These are phyloP conservation scores for Kluyveromyces dobzhanskii DNA, from an alignment of 805 yeast species.

Conservation along the genomic window DNA sequence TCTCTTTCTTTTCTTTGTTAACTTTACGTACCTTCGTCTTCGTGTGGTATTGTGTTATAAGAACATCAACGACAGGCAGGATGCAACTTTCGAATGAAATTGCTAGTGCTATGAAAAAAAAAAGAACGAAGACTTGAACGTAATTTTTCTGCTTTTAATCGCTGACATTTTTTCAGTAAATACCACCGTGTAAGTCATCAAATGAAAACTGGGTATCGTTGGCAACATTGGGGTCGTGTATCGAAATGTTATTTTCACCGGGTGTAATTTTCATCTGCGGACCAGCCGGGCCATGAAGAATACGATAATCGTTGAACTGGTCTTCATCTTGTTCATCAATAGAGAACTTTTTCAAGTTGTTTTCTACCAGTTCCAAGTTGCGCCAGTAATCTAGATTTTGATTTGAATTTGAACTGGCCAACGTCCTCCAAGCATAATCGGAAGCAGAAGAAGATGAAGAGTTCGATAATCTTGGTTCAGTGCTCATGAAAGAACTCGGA, in stretches of 20 bases:
- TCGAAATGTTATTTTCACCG: no score
- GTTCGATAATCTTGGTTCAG: background rate
- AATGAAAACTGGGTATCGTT: conserved; percentile 11
- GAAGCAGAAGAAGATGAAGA: conserved; percentile 4
- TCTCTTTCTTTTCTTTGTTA: no score
- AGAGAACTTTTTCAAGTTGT: conserved; percentile 10
- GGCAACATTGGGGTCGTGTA: background rate
- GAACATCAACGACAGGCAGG: no score
- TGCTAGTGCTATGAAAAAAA: no score
- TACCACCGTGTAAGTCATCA: conserved; percentile 9
- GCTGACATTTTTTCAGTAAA: no score
- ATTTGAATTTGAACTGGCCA: background rate
- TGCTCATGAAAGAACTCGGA: background rate
- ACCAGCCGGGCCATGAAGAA: background rate
- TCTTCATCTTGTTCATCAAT: conserved; percentile 11
- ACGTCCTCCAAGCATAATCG: background rate
- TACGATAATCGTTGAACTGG: background rate
- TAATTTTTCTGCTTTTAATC: no score
- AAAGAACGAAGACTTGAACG: no score
- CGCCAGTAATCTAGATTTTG: conserved; percentile 3
- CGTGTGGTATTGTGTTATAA: no score
- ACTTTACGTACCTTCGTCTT: no score
- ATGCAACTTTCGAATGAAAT: no score
- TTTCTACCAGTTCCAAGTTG: conserved; percentile 5
- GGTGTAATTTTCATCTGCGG: background rate